Percentiles rank a stretch among this genome's conserved stretches.
Evolutionary conservation across 2,329 filamentous ascomycete species (phyloP).

Genomic region (Graphiopsis chlorocephala): DNA sequence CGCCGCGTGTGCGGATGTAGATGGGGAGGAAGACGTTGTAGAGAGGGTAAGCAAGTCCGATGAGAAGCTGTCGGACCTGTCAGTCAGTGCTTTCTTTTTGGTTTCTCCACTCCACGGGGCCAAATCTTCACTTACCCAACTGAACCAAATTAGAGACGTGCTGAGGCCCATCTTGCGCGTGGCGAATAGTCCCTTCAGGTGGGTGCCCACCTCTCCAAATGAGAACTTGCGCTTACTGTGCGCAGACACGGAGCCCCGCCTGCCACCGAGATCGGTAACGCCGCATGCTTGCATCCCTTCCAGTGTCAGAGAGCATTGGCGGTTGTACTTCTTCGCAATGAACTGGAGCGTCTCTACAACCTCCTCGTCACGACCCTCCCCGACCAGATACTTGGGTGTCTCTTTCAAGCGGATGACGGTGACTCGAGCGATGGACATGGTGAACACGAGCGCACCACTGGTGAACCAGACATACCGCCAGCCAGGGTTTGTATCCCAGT

Average conservation of each 20-base stretch:
- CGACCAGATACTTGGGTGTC: constrained; percentile 57
- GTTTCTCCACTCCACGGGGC: not conserved
- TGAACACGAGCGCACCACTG: constrained; percentile 53
- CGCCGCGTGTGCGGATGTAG: constrained; percentile 62
- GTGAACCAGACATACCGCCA: constrained; percentile 59
- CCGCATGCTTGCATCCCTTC: constrained; percentile 50
- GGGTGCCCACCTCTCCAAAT: constrained; percentile 44
- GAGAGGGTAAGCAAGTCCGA: constrained; percentile 68
- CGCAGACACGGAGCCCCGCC: constrained; percentile 25
- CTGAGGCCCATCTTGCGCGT: constrained; percentile 60
- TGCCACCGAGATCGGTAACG: constrained; percentile 17
- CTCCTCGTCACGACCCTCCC: constrained; percentile 52
- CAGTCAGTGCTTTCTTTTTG: not conserved
- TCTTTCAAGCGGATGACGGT: constrained; percentile 54
- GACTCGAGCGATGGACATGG: constrained; percentile 53
- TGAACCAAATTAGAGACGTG: constrained; percentile 64
- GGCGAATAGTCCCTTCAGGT: constrained; percentile 64
- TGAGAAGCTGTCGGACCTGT: constrained; percentile 8
- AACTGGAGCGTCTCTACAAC: constrained; percentile 49
- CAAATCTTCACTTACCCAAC: constrained; percentile 49
- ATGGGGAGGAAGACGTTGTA: constrained; percentile 71
- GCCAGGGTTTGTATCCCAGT: constrained; percentile 52
- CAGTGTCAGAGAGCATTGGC: constrained; percentile 52
- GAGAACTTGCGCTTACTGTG: constrained; percentile 37
- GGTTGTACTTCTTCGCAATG: constrained; percentile 53